Conservation (phyloP, 78 protist species). For the Chrysochromulina tobinii region DNA sequence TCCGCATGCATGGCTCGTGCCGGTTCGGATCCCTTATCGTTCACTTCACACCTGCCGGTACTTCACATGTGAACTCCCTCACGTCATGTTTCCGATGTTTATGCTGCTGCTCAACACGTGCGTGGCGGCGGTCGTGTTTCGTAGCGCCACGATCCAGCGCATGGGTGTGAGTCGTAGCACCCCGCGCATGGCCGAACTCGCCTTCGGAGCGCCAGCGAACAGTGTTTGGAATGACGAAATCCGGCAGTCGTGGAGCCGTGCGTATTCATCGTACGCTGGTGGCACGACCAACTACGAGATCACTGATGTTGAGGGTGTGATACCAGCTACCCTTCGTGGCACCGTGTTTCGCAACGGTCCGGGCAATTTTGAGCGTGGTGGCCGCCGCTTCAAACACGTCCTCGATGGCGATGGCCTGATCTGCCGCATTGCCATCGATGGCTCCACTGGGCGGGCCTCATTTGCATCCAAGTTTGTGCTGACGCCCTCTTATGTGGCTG, state of each 20-base stretch:
- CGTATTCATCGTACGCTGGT: not conserved
- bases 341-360: constrained; percentile 9
- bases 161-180: no score
- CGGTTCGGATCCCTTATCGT: no score
- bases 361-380: not conserved
- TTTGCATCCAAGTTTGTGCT: not conserved
- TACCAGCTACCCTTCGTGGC: not conserved
- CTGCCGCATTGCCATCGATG: not conserved
- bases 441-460: not conserved
- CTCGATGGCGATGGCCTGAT: constrained; percentile 15
- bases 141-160: no score
- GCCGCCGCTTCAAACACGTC: not conserved
- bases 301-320: not conserved
- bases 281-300: not conserved
- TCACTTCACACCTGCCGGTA: no score
- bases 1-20: no score
- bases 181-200: no score
- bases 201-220: no score
- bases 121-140: no score
- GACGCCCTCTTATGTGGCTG: not conserved
- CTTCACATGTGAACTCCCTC: no score
- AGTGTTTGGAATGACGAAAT: not conserved
- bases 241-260: not conserved
- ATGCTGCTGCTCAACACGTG: no score
- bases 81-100: no score